phyloP scores from a whole-genome alignment of 768 basidiomycete genomes.

The Ephemerocybe angulata region DNA sequence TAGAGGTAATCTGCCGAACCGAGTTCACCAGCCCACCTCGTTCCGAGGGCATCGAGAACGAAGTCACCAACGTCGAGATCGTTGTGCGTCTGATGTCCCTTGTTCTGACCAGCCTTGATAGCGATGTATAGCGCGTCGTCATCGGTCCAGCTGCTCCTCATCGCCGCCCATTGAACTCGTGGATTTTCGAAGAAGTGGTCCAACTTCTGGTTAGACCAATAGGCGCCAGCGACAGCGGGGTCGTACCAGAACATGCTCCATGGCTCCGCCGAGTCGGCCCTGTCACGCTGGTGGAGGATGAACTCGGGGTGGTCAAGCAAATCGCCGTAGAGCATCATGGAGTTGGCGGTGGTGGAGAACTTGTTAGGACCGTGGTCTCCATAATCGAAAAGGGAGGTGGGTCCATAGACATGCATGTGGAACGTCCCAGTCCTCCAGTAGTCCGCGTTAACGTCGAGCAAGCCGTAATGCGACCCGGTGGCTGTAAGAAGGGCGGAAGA shows the following conservation, averaged over 20 bases:
- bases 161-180: constrained; percentile 83
- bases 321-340: constrained; percentile 73
- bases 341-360: constrained; percentile 89
- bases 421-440: constrained; percentile 71
- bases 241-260: constrained; percentile 95
- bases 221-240: constrained; percentile 76
- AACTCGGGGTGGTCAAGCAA: constrained; percentile 70
- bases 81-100: constrained; percentile 90
- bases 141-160: constrained; percentile 93
- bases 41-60: constrained; percentile 89
- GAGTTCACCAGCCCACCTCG: constrained; percentile 92
- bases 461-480: constrained; percentile 76
- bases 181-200: constrained; percentile 77
- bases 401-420: constrained; percentile 86
- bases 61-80: constrained; percentile 95
- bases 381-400: constrained; percentile 82
- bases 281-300: constrained; percentile 89
- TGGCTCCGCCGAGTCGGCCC: constrained; percentile 74
- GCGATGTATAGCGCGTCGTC: constrained; percentile 77
- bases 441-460: constrained; percentile 68
- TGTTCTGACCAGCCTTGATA: constrained; percentile 79
- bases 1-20: constrained; percentile 83
- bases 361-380: constrained; percentile 94
- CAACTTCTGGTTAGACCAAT: constrained; percentile 82
- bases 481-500: constrained; percentile 76